These are phyloP conservation scores for Leccinum subtestaceum DNA, from an alignment of 768 basidiomycete species.

Conservation along the genomic window DNA sequence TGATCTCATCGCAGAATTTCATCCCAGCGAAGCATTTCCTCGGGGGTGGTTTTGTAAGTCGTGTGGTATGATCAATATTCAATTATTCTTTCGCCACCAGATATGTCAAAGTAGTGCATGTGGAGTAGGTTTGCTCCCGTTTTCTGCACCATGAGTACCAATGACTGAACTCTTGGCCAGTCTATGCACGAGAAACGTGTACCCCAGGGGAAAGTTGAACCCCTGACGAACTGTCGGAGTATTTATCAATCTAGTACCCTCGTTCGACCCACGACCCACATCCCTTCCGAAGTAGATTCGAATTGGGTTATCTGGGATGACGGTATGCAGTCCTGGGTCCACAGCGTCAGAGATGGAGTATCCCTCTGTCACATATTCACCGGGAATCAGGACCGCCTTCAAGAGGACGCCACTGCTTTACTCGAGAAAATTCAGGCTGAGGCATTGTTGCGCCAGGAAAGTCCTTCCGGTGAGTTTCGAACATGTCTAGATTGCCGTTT, in stretches of 20 bases:
- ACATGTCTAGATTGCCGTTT: background rate
- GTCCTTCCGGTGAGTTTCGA: slow-evolving; percentile 19
- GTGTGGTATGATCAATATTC: slow-evolving; percentile 51
- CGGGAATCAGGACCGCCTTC: slow-evolving; percentile 41
- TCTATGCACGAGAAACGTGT: background rate
- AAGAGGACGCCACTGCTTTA: slow-evolving; percentile 37
- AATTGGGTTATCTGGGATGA: slow-evolving; percentile 27
- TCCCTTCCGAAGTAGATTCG: slow-evolving; percentile 17
- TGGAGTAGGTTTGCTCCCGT: slow-evolving; percentile 28
- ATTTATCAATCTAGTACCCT: slow-evolving; percentile 12
- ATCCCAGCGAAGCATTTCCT: slow-evolving; percentile 35
- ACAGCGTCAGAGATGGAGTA: slow-evolving; percentile 21
- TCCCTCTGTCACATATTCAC: slow-evolving; percentile 47
- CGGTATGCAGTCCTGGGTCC: slow-evolving; percentile 29
- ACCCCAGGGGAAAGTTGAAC: slow-evolving; percentile 18
- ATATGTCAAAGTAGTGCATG: slow-evolving; percentile 43
- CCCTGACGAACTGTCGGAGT: slow-evolving; percentile 24
- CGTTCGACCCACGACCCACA: slow-evolving; percentile 13
- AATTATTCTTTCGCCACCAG: slow-evolving; percentile 45
- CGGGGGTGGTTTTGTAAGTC: slow-evolving; percentile 47
- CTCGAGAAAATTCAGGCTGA: slow-evolving; percentile 41
- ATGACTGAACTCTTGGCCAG: slow-evolving; percentile 17
- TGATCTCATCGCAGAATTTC: slow-evolving; percentile 30
- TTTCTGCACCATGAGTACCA: background rate
- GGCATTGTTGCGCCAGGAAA: slow-evolving; percentile 19